Percentiles rank a stretch among this genome's conserved stretches.
Evolutionary conservation across 805 yeast species (phyloP).

Genomic region (Lipomyces yamadae): DNA sequence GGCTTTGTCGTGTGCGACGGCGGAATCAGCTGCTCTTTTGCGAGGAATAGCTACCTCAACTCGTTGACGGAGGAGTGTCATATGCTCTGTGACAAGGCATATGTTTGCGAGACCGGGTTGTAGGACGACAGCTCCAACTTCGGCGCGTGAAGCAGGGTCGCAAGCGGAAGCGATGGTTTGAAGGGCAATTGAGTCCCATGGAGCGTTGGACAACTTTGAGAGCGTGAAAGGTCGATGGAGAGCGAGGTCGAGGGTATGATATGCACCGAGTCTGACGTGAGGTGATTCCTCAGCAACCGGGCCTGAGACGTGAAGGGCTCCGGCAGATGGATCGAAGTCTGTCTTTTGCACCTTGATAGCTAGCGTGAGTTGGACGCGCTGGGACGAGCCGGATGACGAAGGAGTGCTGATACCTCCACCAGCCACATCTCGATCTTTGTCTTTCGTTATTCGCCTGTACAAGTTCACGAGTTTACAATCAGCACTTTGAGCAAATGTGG

Average conservation of each 20-base stretch:
- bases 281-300: constrained; percentile 67
- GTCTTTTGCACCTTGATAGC: constrained; percentile 65
- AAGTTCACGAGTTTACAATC: neutral
- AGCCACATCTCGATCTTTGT: constrained; percentile 2
- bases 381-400: constrained; percentile 47
- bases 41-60: constrained; percentile 84
- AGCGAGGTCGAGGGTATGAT: constrained; percentile 83
- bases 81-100: constrained; percentile 84
- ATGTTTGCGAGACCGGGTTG: constrained; percentile 92
- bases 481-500: neutral
- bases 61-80: constrained; percentile 80
- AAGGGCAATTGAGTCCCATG: constrained; percentile 77
- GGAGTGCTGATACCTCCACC: constrained; percentile 34
- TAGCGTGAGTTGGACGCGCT: constrained; percentile 65
- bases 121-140: constrained; percentile 89
- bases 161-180: constrained; percentile 70
- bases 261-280: constrained; percentile 82
- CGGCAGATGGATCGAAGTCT: constrained; percentile 80
- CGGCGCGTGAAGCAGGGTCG: constrained; percentile 78
- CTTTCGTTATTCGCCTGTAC: constrained; percentile 32
- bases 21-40: constrained; percentile 77
- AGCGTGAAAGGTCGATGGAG: constrained; percentile 70
- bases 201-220: constrained; percentile 56
- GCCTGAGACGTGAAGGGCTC: constrained; percentile 79
- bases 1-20: constrained; percentile 69